phyloP scores from a whole-genome alignment of 1,139 yeast species.

The Yamadazyma jaroonii region DNA sequence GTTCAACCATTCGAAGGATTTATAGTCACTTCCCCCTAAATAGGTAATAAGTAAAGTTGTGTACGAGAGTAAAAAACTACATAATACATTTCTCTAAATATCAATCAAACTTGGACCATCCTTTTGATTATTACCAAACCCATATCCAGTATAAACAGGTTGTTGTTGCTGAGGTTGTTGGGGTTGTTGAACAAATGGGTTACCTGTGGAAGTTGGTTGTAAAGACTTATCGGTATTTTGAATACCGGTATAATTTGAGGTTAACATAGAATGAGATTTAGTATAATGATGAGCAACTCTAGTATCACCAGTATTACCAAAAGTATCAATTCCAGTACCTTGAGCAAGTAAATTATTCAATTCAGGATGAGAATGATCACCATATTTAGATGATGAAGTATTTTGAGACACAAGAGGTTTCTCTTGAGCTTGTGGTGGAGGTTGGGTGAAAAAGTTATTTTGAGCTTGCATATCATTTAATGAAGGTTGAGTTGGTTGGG shows the following conservation, averaged over 20 bases:
- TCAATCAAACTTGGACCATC: constrained; percentile 52
- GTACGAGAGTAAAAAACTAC: not conserved
- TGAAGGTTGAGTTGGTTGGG: constrained; percentile 24
- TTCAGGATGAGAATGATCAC: constrained; percentile 60
- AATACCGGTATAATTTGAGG: constrained; percentile 85
- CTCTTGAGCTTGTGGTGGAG: constrained; percentile 20
- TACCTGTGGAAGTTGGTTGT: constrained; percentile 49
- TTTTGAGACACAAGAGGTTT: constrained; percentile 24
- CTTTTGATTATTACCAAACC: constrained; percentile 71
- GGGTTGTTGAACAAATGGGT: constrained; percentile 76
- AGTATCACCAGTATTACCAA: constrained; percentile 88
- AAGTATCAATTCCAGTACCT: constrained; percentile 93
- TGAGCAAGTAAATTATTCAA: constrained; percentile 75
- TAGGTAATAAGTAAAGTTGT: not conserved
- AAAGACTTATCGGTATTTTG: constrained; percentile 39
- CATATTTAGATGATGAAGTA: constrained; percentile 38
- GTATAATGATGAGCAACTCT: constrained; percentile 95
- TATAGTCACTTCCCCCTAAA: not conserved
- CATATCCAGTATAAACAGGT: constrained; percentile 79
- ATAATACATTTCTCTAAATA: constrained; percentile 21
- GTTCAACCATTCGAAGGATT: constrained; percentile 26
- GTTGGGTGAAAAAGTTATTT: constrained; percentile 21
- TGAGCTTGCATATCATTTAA: constrained; percentile 23
- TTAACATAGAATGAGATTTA: constrained; percentile 71
- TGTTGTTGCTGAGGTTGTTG: constrained; percentile 20